Evolutionary conservation across 2,329 filamentous ascomycete genomes (phyloP).

Genomic region (Boeremia lycopersici): DNA sequence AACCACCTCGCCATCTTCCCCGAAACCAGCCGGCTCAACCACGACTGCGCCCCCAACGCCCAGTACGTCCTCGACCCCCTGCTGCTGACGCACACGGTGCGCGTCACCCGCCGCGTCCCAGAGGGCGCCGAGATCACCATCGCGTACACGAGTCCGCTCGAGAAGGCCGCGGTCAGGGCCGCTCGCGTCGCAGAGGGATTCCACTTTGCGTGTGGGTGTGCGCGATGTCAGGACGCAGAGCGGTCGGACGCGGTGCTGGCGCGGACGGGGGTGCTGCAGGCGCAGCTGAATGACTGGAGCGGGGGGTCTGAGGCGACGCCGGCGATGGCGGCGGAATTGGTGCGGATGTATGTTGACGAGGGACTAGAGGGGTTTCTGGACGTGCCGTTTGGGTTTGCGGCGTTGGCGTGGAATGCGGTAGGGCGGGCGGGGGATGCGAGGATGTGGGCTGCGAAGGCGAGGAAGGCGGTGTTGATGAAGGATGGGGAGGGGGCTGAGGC

Average conservation of each 20-base stretch:
- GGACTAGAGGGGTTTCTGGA: conserved; percentile 49
- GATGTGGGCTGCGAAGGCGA: conserved; percentile 44
- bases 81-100: conserved; percentile 49
- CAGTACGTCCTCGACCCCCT: conserved; percentile 48
- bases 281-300: conserved; percentile 40
- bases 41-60: conserved; percentile 50
- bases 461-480: conserved; percentile 45
- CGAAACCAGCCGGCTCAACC: conserved; percentile 50
- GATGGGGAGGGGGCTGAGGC: conserved; percentile 44
- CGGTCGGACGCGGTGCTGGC: conserved; percentile 40
- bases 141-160: conserved; percentile 50
- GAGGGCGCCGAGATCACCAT: conserved; percentile 51
- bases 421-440: conserved; percentile 31
- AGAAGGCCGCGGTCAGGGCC: conserved; percentile 37
- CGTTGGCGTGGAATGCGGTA: conserved; percentile 49
- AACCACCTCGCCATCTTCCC: conserved; percentile 48
- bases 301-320: conserved; percentile 23
- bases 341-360: conserved; percentile 46
- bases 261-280: conserved; percentile 40
- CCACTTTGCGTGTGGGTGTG: conserved; percentile 51
- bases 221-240: conserved; percentile 37
- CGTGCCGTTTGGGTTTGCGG: conserved; percentile 48
- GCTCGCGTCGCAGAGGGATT: conserved; percentile 42
- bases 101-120: conserved; percentile 42
- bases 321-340: conserved; percentile 38